Conservation (phyloP, 106 monocot genomes). For the Cymbidium sinense region DNA sequence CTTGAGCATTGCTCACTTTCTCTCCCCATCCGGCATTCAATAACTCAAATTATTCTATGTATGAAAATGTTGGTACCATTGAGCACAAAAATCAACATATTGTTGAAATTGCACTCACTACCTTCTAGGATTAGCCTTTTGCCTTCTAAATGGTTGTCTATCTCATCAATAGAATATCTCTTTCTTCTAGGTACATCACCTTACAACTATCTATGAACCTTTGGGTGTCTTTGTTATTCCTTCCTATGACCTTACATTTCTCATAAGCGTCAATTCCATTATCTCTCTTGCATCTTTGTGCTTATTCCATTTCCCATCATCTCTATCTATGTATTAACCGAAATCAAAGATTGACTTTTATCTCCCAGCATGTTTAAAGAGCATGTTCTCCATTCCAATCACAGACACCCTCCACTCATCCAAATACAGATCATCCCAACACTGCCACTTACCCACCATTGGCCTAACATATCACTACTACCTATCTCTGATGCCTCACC, state of each 20-base stretch:
- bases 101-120: background rate
- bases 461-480: no score
- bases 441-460: background rate
- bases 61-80: no score
- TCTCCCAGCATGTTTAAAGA: background rate
- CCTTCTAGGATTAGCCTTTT: background rate
- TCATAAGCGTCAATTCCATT: no score
- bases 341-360: background rate
- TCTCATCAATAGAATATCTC: background rate
- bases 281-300: no score
- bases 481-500: no score
- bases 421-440: background rate
- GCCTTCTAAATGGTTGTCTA: background rate
- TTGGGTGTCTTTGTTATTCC: background rate
- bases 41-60: no score
- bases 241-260: background rate
- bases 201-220: background rate
- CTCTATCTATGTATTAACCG: background rate
- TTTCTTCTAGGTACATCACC: background rate
- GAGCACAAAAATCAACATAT: background rate
- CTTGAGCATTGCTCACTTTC: background rate
- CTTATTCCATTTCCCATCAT: background rate
- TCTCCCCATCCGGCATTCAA: background rate
- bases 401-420: background rate
- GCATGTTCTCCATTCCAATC: background rate